A percentile compares a stretch with the other conserved stretches of the same genome.
Conservation (phyloP, 1,284 basidiomycete genomes). For the Ceratobasidium sp. region DNA sequence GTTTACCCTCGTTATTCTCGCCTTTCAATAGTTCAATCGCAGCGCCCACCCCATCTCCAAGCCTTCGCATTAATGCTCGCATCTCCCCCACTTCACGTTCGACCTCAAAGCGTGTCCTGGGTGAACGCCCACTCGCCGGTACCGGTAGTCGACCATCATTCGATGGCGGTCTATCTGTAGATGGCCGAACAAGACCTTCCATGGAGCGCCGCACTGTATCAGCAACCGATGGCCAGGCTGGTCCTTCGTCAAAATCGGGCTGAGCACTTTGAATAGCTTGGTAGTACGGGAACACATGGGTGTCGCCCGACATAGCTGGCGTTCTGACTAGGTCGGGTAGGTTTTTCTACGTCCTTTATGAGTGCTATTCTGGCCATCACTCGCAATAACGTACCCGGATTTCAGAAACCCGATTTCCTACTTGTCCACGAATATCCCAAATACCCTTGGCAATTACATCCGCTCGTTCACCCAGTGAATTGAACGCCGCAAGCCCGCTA, state of each 20-base stretch:
- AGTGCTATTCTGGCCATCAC: too few species aligned
- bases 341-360: constrained; percentile 43
- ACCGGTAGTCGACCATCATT: not conserved
- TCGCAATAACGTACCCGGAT: constrained; percentile 46
- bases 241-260: constrained; percentile 49
- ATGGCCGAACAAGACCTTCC: not conserved
- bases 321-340: constrained; percentile 42
- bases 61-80: constrained; percentile 60
- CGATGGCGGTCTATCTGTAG: constrained; percentile 60
- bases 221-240: not conserved
- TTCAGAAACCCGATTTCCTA: constrained; percentile 47
- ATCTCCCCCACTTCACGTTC: constrained; percentile 64
- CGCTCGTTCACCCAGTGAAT: constrained; percentile 57
- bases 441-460: constrained; percentile 74
- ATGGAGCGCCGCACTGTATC: not conserved
- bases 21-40: constrained; percentile 70
- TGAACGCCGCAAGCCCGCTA: constrained; percentile 25
- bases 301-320: constrained; percentile 4
- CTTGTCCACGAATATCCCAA: constrained; percentile 61
- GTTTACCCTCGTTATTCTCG: constrained; percentile 61
- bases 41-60: constrained; percentile 72
- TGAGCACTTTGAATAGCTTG: constrained; percentile 47
- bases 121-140: constrained; percentile 55
- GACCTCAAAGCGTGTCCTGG: constrained; percentile 66
- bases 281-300: constrained; percentile 34